Percentiles rank a stretch among this genome's conserved stretches.
Evolutionary conservation across 192 early-diverging fungal species (phyloP).

Genomic region (Gonapodya sp.): DNA sequence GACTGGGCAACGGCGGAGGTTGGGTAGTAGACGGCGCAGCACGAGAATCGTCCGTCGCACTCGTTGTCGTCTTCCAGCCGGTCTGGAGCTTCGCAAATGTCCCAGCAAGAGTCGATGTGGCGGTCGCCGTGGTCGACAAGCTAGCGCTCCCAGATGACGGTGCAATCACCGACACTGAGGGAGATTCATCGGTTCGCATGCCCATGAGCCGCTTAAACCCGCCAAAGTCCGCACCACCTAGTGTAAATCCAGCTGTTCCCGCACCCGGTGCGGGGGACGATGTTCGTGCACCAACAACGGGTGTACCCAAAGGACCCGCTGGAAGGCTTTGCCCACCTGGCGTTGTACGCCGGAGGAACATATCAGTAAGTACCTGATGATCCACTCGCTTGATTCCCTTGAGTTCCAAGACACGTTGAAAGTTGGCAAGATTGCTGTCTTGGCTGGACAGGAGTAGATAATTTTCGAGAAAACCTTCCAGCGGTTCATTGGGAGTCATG

Average conservation of each 20-base stretch:
- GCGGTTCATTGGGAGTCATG: conserved; percentile 72
- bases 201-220: neutral
- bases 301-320: neutral
- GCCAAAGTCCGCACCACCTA: neutral
- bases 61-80: neutral
- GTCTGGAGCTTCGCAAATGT: neutral
- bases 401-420: conserved; percentile 73
- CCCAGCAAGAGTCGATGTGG: neutral
- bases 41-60: neutral
- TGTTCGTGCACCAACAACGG: neutral
- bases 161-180: neutral
- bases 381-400: conserved; percentile 31
- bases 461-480: conserved; percentile 74
- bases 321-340: neutral
- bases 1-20: neutral
- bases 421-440: conserved; percentile 53
- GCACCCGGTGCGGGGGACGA: neutral
- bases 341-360: neutral
- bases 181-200: neutral
- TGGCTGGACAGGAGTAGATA: conserved; percentile 73
- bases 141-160: neutral
- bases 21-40: neutral
- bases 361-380: neutral
- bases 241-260: neutral
- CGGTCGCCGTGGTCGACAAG: neutral